A percentile compares a stretch with the other conserved stretches of the same genome.
Evolutionary conservation across 2,329 filamentous ascomycete genomes (phyloP).

Genomic region (Phoma sp.): DNA sequence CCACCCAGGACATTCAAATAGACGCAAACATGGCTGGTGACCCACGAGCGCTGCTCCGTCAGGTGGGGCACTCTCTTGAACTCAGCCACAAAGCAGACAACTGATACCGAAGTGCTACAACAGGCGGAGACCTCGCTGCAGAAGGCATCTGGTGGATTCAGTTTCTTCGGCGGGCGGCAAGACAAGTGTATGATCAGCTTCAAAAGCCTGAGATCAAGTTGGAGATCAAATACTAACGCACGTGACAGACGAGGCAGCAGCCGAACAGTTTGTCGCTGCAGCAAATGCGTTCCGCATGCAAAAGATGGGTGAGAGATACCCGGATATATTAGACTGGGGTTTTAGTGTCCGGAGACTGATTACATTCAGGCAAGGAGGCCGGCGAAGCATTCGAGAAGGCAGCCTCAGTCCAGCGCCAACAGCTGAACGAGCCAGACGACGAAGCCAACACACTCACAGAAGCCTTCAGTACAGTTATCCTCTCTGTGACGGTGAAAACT

Average conservation of each 20-base stretch:
- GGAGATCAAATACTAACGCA: conserved; percentile 23
- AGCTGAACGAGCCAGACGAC: conserved; percentile 90
- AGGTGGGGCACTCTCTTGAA: conserved; percentile 42
- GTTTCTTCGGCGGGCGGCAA: conserved; percentile 82
- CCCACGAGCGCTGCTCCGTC: conserved; percentile 46
- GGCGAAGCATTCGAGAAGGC: conserved; percentile 85
- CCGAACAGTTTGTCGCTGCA: conserved; percentile 85
- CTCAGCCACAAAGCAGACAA: conserved; percentile 40
- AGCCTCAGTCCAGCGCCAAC: conserved; percentile 77
- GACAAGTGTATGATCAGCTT: conserved; percentile 69
- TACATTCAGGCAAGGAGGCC: conserved; percentile 75
- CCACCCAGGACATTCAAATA: conserved; percentile 1
- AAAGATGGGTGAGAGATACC: conserved; percentile 69
- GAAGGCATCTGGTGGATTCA: conserved; percentile 80
- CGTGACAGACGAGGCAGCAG: conserved; percentile 72
- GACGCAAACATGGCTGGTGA: conserved; percentile 45
- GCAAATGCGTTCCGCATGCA: conserved; percentile 92
- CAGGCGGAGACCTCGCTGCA: conserved; percentile 87
- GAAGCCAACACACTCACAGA: conserved; percentile 87
- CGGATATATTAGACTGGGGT: not conserved
- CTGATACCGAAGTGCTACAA: conserved; percentile 34
- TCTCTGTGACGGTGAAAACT: accelerated
- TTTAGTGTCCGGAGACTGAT: conserved; percentile 7
- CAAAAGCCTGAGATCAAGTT: not conserved
- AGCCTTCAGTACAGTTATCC: conserved; percentile 69